Evolutionary conservation across 148 eudicot species (phyloP), one percentile per base, ranked within the genome.

Genomic region (Heliamphora exappendiculata): DNA sequence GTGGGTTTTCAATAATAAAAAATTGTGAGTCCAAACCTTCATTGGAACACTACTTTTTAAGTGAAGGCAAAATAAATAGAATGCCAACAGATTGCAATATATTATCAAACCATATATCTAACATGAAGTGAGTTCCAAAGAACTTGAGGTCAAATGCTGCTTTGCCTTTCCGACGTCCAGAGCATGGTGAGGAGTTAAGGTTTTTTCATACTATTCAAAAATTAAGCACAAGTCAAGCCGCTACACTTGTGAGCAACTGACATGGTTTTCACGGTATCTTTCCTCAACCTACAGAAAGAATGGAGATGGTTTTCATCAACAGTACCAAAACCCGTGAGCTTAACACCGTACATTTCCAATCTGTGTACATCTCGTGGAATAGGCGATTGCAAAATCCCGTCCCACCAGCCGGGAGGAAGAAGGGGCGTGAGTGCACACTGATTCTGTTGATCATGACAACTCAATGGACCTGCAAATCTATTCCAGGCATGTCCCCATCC

Each of bases 401-500:
- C 98, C 98, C 98, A 93, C 98, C 98, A 93, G 24, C 84, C 98
- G 0, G 94, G 96, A 11, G 98, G 92, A 51, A 93, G 96, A 83
- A 93, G 81, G 26, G 98, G 94, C 0, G 98, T 93, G 64, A 83
- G 31, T 24, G 98, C 96, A 83, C 98, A 93, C 60, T 93, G 98
- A 62, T 72, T 77, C 4, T 83, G 60, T 82, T 93, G 98, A 55
- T 82, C 76, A 13, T 75, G 88, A 64, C 98, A 93, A 67, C 98
- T 93, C 75, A 93, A 75, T 26, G 91, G 91, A 34, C 98, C 98
- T 0, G 98, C 98, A 82, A 91, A 93, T 70, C 94, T 78, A 85
- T 93, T 93, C 98, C 98, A 93, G 49, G 75, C 94, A 60, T 93
- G 98, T n/a, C 98, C 98, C 98, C 98, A 93, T 7, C 98, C 98